Evolutionary conservation across 208 protist species (phyloP).

Genomic region (Trypanosoma congolense): DNA sequence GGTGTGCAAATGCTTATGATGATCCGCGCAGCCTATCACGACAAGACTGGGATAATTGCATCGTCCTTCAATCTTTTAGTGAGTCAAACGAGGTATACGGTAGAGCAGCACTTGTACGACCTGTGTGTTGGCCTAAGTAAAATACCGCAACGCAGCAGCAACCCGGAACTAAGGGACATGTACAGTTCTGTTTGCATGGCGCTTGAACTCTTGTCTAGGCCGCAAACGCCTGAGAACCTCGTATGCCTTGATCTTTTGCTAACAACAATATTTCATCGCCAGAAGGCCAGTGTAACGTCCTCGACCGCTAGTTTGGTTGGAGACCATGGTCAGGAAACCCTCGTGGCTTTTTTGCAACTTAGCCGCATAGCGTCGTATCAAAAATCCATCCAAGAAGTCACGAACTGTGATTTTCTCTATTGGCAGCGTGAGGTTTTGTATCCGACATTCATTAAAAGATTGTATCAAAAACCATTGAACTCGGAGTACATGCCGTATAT

Average conservation of each 20-base stretch:
- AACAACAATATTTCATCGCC: constrained; percentile 51
- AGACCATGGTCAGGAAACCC: constrained; percentile 48
- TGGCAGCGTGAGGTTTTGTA: constrained; percentile 82
- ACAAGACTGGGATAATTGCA: constrained; percentile 69
- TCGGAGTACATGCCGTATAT: constrained; percentile 63
- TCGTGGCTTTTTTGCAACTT: constrained; percentile 68
- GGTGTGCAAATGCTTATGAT: constrained; percentile 86
- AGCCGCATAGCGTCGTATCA: constrained; percentile 59
- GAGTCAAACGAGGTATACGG: constrained; percentile 62
- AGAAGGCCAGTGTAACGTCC: constrained; percentile 2
- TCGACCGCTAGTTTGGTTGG: constrained; percentile 19
- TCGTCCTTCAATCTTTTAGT: constrained; percentile 55
- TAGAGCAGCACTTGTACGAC: constrained; percentile 67
- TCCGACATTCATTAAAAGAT: constrained; percentile 72
- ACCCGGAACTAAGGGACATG: constrained; percentile 34
- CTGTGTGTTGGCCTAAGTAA: constrained; percentile 28
- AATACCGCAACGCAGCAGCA: constrained; percentile 4
- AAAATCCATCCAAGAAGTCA: constrained; percentile 33
- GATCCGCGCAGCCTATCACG: constrained; percentile 81
- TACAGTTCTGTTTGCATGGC: constrained; percentile 52
- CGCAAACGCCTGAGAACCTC: constrained; percentile 51
- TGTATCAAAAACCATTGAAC: constrained; percentile 65
- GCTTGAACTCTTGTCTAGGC: constrained; percentile 61
- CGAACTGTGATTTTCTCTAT: constrained; percentile 87
- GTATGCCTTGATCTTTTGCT: constrained; percentile 56